Percentiles rank a stretch among this genome's conserved stretches.
Conservation (phyloP, 257 asterid genomes). For the Nicotiana attenuata region DNA sequence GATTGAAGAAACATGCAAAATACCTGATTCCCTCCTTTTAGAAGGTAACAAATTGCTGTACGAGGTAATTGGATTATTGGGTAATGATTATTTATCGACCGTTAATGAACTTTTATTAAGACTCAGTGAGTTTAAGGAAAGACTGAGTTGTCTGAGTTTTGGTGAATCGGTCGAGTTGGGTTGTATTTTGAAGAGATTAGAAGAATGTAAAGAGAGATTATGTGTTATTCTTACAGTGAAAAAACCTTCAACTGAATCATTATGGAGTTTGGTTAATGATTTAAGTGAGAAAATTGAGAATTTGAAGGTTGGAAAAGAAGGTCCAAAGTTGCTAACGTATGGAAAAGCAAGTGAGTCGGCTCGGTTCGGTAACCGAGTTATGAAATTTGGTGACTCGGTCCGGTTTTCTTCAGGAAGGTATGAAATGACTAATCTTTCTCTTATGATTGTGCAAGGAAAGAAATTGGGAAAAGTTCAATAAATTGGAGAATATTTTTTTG, state of each 20-base stretch:
- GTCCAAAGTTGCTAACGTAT: conserved; percentile 29
- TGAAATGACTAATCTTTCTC: conserved; percentile 12
- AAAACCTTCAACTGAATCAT: conserved; percentile 46
- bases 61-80: conserved; percentile 36
- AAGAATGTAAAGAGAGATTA: conserved; percentile 44
- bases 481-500: neutral
- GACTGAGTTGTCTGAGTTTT: conserved; percentile 49
- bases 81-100: conserved; percentile 41
- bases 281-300: conserved; percentile 30
- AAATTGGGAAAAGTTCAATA: neutral
- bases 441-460: neutral
- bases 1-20: conserved; percentile 47
- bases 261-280: conserved; percentile 47
- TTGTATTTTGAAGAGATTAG: conserved; percentile 46
- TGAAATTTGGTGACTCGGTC: conserved; percentile 24
- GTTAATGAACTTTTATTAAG: conserved; percentile 45
- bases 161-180: conserved; percentile 59
- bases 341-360: conserved; percentile 50
- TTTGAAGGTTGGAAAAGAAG: conserved; percentile 24
- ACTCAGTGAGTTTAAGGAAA: conserved; percentile 50
- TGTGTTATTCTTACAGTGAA: conserved; percentile 20
- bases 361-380: conserved; percentile 40
- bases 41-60: conserved; percentile 38
- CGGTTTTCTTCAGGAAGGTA: conserved; percentile 49
- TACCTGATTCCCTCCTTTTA: conserved; percentile 34